Evolutionary conservation across 163 green algal genomes (phyloP).

Genomic region (Chlamydomonas reinhardtii): DNA sequence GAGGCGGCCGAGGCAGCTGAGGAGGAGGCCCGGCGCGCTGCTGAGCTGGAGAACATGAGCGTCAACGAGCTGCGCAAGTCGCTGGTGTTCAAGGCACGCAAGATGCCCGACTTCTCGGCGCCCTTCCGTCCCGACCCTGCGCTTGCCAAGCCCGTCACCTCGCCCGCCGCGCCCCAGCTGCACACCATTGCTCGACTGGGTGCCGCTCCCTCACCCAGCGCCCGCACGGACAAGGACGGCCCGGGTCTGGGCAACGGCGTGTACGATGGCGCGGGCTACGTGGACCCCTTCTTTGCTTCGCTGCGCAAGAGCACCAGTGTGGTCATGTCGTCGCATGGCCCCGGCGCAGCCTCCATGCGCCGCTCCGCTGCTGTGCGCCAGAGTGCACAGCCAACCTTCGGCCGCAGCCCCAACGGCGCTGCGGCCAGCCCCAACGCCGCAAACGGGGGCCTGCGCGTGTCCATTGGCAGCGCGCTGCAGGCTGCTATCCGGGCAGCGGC

Average conservation of each 20-base stretch:
- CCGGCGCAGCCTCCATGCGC: background rate
- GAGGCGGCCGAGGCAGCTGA: too few species aligned
- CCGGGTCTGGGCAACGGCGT: conserved; percentile 32
- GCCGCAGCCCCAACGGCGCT: background rate
- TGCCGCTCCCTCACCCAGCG: background rate
- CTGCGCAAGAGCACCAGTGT: conserved; percentile 41
- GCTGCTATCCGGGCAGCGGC: conserved; percentile 25
- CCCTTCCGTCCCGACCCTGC: conserved; percentile 50
- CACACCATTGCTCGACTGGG: conserved; percentile 52
- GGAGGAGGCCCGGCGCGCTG: conserved; percentile 22
- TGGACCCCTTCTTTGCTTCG: conserved; percentile 40
- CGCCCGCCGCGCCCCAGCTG: conserved; percentile 41
- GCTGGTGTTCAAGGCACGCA: conserved; percentile 55
- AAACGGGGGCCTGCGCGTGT: background rate
- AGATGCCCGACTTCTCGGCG: conserved; percentile 51
- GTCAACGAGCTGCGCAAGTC: conserved; percentile 49
- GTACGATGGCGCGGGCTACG: conserved; percentile 40
- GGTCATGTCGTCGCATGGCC: background rate
- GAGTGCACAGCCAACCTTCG: background rate
- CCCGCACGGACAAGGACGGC: conserved; percentile 33
- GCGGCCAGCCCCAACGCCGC: background rate
- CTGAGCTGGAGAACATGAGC: conserved; percentile 47
- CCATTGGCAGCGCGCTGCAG: conserved; percentile 19
- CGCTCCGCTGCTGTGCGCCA: conserved; percentile 6
- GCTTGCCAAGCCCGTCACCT: conserved; percentile 13